A percentile compares a stretch with the other conserved stretches of the same genome.
Conservation (phyloP, 768 basidiomycete species). For the Collybia nuda region DNA sequence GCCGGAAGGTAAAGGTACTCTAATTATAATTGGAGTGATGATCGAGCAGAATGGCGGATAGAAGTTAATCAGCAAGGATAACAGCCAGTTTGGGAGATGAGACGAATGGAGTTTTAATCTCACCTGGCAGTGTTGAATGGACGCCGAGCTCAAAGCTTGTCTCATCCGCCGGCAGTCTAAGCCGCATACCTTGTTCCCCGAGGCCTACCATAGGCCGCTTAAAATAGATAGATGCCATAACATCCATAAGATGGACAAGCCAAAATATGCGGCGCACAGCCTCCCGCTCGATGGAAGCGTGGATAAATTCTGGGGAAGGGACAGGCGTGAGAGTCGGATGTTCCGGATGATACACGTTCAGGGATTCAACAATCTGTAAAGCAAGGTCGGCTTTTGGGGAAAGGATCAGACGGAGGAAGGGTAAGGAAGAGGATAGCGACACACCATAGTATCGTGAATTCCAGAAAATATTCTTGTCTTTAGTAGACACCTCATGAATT, state of each 20-base stretch:
- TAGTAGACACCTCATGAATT: slow-evolving; percentile 58
- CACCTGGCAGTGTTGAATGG: slow-evolving; percentile 53
- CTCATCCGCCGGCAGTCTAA: slow-evolving; percentile 80
- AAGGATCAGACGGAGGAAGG: slow-evolving; percentile 20
- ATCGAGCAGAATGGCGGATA: slow-evolving; percentile 1
- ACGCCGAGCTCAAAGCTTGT: slow-evolving; percentile 76
- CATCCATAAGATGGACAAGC: slow-evolving; percentile 67
- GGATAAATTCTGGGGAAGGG: slow-evolving; percentile 58
- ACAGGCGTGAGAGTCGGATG: slow-evolving; percentile 58
- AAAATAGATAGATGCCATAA: slow-evolving; percentile 44
- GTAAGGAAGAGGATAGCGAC: slow-evolving; percentile 14
- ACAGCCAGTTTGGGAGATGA: background rate
- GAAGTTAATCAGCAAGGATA: slow-evolving; percentile 1
- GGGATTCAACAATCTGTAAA: slow-evolving; percentile 62
- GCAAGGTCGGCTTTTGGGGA: slow-evolving; percentile 50
- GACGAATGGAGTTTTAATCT: slow-evolving; percentile 18
- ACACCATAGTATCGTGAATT: slow-evolving; percentile 52
- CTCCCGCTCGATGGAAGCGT: slow-evolving; percentile 69
- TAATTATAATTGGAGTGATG: slow-evolving; percentile 25
- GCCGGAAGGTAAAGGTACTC: slow-evolving; percentile 71
- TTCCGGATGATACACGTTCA: slow-evolving; percentile 66
- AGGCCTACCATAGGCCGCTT: slow-evolving; percentile 40
- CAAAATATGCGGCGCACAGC: slow-evolving; percentile 82
- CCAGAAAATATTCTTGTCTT: slow-evolving; percentile 35
- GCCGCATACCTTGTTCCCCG: slow-evolving; percentile 46